Base-by-base conservation (phyloP, 2,329 filamentous ascomycete species). In the Septoria linicola region DNA sequence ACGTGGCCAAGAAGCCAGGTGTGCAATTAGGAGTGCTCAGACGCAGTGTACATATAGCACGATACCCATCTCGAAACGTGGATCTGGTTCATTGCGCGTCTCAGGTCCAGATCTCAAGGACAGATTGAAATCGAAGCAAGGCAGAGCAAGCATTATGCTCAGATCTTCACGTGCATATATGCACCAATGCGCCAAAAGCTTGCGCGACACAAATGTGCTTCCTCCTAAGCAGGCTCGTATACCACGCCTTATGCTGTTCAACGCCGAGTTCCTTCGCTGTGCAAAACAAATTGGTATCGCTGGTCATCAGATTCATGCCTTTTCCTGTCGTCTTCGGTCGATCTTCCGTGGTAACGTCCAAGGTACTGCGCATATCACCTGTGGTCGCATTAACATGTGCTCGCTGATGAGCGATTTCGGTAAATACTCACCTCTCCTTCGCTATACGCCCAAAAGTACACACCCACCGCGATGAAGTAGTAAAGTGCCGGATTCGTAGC, bases 401-500 rank as follows among this genome's bases (percentile, higher is more conserved):
- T 46, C 30, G 17, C 35, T 14, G 14, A 13, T 43, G 3, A 4
- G n/a, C 11, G 8, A 11, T 20, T n/a, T 36, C 13, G 10, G 27
- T 14, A 19, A 13, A 6, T 19, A 53, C 86, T 68, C 73, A 96
- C 91, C 85, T 99, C 93, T 72, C 93, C 93, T 72, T 99, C 92
- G 65, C 87, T 93, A 66, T 95, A 97, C 1, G 89, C 93, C 91
- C 91, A 96, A 65, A 97, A 96, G 72, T 97, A 99, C 11, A 93
- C 85, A 6, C 76, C 78, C 74, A 95, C 84, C 16, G 86, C 92
- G 56, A 96, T 81, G 20, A 95, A 69, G 69, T 97, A 96, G 74
- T 97, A 99, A 45, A 97, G 74, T 3, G 89, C 93, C 2, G 92
- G 80, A 68, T 99, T 95, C 21, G 91, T 96, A 52, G 84, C 88